A percentile compares a stretch with the other conserved stretches of the same genome.
phyloP scores from a whole-genome alignment of 352 stramenopile species.

The Thalassiosira ordinaria region DNA sequence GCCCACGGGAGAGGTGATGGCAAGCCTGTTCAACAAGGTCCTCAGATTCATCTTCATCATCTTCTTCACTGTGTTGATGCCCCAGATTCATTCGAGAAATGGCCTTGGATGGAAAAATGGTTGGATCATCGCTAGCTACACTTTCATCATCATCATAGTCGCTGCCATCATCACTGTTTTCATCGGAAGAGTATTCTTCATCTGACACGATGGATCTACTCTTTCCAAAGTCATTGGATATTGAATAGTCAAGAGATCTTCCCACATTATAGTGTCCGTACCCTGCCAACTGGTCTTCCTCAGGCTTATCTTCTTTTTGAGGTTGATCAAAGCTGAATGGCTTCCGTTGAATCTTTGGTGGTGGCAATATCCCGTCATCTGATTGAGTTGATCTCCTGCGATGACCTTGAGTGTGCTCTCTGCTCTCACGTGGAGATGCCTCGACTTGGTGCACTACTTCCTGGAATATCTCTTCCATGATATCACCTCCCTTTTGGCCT shows the following conservation, averaged over 20 bases:
- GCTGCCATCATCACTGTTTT: background rate
- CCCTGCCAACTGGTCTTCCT: too few relatives aligned
- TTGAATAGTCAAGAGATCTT: too few relatives aligned
- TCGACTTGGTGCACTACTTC: too few relatives aligned
- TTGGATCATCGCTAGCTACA: conserved; percentile 44
- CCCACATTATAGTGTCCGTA: too few relatives aligned
- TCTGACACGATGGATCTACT: conserved; percentile 26
- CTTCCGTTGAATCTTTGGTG: conserved; percentile 38
- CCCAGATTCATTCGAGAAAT: conserved; percentile 59
- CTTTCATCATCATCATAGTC: conserved; percentile 35
- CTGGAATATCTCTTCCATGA: background rate
- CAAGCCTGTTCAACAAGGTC: conserved; percentile 50
- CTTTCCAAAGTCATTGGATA: conserved; percentile 11
- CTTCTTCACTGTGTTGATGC: conserved; percentile 16
- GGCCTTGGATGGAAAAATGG: conserved; percentile 46
- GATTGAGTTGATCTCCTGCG: background rate
- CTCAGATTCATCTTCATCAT: conserved; percentile 32
- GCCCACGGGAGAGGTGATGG: conserved; percentile 47
- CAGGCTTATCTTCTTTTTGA: conserved; percentile 22
- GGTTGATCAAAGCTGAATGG: conserved; percentile 33
- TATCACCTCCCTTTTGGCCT: background rate
- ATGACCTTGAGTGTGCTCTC: background rate
- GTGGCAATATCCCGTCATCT: conserved; percentile 29
- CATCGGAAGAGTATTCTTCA: background rate
- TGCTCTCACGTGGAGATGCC: too few relatives aligned